These are phyloP conservation scores for Magnusiomyces fungicola DNA, from an alignment of 1,139 yeast species.

Conservation along the genomic window DNA sequence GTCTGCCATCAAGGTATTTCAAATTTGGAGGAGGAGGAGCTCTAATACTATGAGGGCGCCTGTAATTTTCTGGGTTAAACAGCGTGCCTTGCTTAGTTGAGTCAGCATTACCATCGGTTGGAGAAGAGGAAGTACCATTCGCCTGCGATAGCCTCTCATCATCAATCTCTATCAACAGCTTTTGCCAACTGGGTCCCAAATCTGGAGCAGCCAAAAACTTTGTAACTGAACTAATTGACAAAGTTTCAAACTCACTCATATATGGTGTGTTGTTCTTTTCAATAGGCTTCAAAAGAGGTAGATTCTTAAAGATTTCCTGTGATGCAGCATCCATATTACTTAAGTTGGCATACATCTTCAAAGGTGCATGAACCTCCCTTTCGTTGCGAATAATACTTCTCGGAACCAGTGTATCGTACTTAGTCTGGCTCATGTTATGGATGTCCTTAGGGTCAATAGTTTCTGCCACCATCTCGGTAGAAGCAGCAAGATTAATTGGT, in stretches of 20 bases:
- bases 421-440: neutral
- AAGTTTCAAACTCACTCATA: constrained; percentile 27
- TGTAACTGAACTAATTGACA: constrained; percentile 30
- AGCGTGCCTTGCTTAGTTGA: constrained; percentile 14
- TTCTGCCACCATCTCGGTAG: neutral
- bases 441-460: neutral
- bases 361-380: constrained; percentile 21
- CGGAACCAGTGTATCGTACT: constrained; percentile 3
- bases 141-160: constrained; percentile 4
- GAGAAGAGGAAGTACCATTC: neutral
- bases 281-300: constrained; percentile 21
- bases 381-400: neutral
- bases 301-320: constrained; percentile 23
- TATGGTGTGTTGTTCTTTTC: constrained; percentile 25
- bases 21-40: constrained; percentile 85
- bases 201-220: constrained; percentile 30
- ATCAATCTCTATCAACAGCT: constrained; percentile 25
- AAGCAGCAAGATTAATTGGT: neutral
- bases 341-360: constrained; percentile 48
- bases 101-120: neutral
- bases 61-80: constrained; percentile 20
- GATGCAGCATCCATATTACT: constrained; percentile 44
- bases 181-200: constrained; percentile 28
- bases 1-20: constrained; percentile 67
- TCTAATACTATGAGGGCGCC: constrained; percentile 24